phyloP scores from a whole-genome alignment of 345 rosid species.

The Salix udensis region DNA sequence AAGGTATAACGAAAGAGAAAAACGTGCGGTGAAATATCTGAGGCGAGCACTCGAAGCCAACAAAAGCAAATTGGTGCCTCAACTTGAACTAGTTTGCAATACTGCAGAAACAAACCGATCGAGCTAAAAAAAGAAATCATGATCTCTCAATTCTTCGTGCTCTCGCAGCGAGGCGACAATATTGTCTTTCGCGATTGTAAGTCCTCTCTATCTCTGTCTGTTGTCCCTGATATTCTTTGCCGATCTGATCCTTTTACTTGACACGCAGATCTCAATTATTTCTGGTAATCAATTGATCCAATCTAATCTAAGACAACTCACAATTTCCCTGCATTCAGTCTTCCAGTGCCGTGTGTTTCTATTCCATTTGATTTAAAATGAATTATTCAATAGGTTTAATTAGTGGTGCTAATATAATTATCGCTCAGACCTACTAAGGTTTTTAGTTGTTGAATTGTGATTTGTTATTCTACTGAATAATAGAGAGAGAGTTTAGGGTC shows the following conservation, averaged over 20 bases:
- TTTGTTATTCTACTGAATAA: neutral
- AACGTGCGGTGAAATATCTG: too few relatives aligned
- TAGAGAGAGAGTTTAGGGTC: neutral
- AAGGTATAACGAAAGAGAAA: too few relatives aligned
- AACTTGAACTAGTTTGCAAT: too few relatives aligned
- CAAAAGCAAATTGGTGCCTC: neutral
- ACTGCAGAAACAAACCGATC: neutral
- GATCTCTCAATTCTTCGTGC: conserved; percentile 97
- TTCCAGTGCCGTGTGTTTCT: too few relatives aligned
- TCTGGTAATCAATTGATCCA: neutral
- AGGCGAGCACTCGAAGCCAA: neutral
- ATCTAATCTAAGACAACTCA: too few relatives aligned
- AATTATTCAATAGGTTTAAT: too few relatives aligned
- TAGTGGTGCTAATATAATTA: too few relatives aligned
- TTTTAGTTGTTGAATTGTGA: too few relatives aligned
- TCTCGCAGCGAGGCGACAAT: conserved; percentile 95
- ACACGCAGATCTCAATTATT: neutral
- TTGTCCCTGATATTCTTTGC: neutral
- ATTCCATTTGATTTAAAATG: too few relatives aligned
- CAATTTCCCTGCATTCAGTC: too few relatives aligned
- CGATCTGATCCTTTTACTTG: conserved; percentile 9
- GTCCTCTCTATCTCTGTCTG: conserved; percentile 13
- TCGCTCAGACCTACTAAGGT: too few relatives aligned
- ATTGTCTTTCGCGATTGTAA: conserved; percentile 97
- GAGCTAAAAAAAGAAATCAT: conserved; percentile 29